phyloP scores from a whole-genome alignment of 1,284 basidiomycete species.

The Tremellales sp. region DNA sequence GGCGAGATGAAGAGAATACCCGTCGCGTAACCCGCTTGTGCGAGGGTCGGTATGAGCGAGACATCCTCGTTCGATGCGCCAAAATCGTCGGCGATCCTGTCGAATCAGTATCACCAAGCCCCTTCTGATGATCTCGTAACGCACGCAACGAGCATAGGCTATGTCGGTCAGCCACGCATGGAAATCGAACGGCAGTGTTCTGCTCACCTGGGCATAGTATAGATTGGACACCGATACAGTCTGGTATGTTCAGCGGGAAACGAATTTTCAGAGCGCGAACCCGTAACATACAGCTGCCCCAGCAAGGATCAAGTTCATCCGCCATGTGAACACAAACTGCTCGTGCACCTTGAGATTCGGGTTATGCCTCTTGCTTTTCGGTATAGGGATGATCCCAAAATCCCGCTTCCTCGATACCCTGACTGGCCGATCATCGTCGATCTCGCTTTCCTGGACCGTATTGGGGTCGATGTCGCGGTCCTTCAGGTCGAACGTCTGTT shows the following conservation, averaged over 20 bases:
- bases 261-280: neutral
- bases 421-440: too few relatives aligned
- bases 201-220: constrained; percentile 61
- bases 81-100: constrained; percentile 50
- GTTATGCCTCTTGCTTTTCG: constrained; percentile 59
- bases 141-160: constrained; percentile 58
- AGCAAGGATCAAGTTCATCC: constrained; percentile 63
- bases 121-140: constrained; percentile 6
- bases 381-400: constrained; percentile 61
- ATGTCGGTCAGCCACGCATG: constrained; percentile 37
- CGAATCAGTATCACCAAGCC: neutral
- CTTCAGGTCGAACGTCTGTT: too few relatives aligned
- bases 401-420: constrained; percentile 27
- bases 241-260: constrained; percentile 4
- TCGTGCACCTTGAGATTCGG: constrained; percentile 31
- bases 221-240: constrained; percentile 54
- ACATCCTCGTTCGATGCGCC: constrained; percentile 58
- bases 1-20: constrained; percentile 63
- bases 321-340: constrained; percentile 55
- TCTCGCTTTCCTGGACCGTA: too few relatives aligned
- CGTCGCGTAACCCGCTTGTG: constrained; percentile 52
- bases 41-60: constrained; percentile 56
- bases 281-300: constrained; percentile 60
- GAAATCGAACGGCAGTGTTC: too few relatives aligned
- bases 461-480: too few relatives aligned